These are phyloP conservation scores for Blepharisma stoltei DNA, from an alignment of 73 alveolate genomes.

Conservation along the genomic window DNA sequence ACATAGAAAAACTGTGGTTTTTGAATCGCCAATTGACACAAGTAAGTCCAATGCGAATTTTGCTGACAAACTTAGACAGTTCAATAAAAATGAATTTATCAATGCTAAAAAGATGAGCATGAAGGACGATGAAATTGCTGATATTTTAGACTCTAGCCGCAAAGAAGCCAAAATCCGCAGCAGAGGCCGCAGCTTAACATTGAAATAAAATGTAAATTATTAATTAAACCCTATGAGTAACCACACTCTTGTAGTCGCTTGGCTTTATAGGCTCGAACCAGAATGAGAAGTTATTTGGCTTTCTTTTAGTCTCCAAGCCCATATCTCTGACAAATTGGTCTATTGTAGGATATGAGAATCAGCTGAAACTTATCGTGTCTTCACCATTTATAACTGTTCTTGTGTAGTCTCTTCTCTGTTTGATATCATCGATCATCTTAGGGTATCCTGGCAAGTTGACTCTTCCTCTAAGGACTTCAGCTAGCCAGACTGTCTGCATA, in stretches of 20 bases:
- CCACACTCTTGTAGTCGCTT: not conserved
- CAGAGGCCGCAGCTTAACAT: no score
- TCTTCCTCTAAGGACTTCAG: not conserved
- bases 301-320: not conserved
- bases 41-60: no score
- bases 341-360: not conserved
- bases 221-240: not conserved
- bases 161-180: no score
- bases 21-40: no score
- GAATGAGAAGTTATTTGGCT: not conserved
- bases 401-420: not conserved
- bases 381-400: not conserved
- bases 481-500: not conserved
- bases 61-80: no score
- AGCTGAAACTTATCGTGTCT: not conserved
- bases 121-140: no score
- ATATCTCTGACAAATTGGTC: slow-evolving; percentile 1
- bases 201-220: no score
- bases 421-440: not conserved
- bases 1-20: no score
- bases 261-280: slow-evolving; percentile 2
- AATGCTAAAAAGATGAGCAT: no score
- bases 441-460: not conserved
- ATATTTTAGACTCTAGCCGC: no score
- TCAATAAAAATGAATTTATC: no score